Base-by-base conservation (phyloP, 345 rosid species). In the Excoecaria cochinchinensis region DNA sequence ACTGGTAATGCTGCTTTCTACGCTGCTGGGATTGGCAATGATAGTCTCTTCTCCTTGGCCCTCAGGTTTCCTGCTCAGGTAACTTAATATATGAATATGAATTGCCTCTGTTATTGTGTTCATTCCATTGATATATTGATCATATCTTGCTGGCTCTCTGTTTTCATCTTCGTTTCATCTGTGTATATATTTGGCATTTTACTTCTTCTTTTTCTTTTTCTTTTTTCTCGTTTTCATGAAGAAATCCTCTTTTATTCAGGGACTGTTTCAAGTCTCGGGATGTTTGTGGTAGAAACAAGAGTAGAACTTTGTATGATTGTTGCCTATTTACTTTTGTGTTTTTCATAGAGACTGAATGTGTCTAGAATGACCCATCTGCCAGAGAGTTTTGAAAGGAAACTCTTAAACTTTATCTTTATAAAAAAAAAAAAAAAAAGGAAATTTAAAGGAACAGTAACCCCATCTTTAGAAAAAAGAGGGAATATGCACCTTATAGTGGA, bases 1-100 rank as follows among this genome's bases (percentile, higher is more conserved):
- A 88, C 92, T 5, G 97, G 87, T 15, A 96, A 74, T 68, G 97
- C 97, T 3, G 79, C 99, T 60, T 90, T 96, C 77, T 93, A 91
- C 67, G 90, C 95, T 7, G 97, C 85, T 53, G 99, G 97, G 0
- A 81, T 91, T 74, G 90, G 95, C n/a, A 65, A 78, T 51, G 95
- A 96, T 82, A 79, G 81, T 69, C 91, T 96, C 50, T 70, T 96
- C 84, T 90, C 98, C 75, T 85, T 96, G 89, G 97, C 92, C 19
- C 77, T 96, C 76, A 88, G 97, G 69, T 87, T 91, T n/a, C 69
- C 69, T 65, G 69, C 69, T 65, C 69, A 65, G 69, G 69, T 65
- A 6, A 64, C 3, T 61, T 61, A 4, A n/a, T 53, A 5, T 25
- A 25, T 61, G 66, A 61, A 31, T 61, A 31, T 38, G 3, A 13